These are phyloP conservation scores for Chrysochromulina tobinii DNA, from an alignment of 78 protist species.

Conservation along the genomic window DNA sequence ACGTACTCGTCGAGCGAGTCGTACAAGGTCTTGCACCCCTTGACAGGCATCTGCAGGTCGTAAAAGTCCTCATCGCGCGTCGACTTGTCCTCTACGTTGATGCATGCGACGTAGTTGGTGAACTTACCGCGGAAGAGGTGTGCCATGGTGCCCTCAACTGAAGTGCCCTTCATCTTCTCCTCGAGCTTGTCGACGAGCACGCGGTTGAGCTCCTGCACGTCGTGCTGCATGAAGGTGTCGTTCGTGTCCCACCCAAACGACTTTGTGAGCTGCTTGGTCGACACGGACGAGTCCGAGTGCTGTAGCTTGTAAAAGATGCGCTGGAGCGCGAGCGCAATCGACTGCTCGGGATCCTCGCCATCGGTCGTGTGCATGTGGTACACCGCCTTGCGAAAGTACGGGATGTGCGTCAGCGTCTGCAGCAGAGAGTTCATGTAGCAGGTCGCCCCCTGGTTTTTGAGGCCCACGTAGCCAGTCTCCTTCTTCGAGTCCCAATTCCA, in stretches of 20 bases:
- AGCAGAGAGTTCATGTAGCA: conserved; percentile 85
- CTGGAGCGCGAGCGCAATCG: conserved; percentile 72
- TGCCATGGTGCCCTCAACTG: conserved; percentile 80
- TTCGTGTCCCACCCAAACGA: conserved; percentile 91
- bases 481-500: conserved; percentile 48
- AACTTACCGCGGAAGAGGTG: conserved; percentile 85
- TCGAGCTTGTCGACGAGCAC: conserved; percentile 93
- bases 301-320: conserved; percentile 73
- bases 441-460: conserved; percentile 84
- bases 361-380: conserved; percentile 59
- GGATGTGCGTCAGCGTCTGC: conserved; percentile 76
- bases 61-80: conserved; percentile 80
- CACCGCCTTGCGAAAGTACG: conserved; percentile 67
- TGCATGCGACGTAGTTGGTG: conserved; percentile 80
- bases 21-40: conserved; percentile 65
- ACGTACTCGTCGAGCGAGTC: conserved; percentile 80
- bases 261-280: conserved; percentile 44
- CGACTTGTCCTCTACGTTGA: conserved; percentile 83
- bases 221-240: conserved; percentile 95
- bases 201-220: conserved; percentile 94
- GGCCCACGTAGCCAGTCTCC: conserved; percentile 75
- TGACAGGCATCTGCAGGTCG: conserved; percentile 71
- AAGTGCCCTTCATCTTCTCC: conserved; percentile 92
- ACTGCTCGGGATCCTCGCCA: neutral
- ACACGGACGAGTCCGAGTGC: conserved; percentile 53